Evolutionary conservation across 2,329 filamentous ascomycete genomes (phyloP), one percentile per base, ranked within the genome.

Genomic region (Microcyclosporella mali): DNA sequence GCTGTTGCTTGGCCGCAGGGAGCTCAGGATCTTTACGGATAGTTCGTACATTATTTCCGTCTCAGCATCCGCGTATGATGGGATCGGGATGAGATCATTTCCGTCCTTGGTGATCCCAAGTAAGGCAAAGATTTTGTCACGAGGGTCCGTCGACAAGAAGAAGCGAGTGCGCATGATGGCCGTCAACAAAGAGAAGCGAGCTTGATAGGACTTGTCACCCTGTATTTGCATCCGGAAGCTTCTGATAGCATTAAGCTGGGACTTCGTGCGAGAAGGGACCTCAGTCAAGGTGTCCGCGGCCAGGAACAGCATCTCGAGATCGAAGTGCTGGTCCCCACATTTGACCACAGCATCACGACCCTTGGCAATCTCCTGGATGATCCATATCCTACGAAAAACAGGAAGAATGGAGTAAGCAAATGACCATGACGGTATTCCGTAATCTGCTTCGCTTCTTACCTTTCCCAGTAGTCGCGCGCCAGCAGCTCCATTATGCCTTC

Each of bases 311-410:
- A 18, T 18, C n/a, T 39, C 8, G 16, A 39, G 18, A 7, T 39
- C 25, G 27, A 39, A 17, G 3, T 25, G 15, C 3, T 21, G 16
- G 7, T n/a, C 12, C 8, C 37, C 37, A 31, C 37, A 39, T 8
- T 19, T 19, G 6, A 30, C 18, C 3, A 8, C 4, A 12, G 21
- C 19, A 8, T 17, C 11, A 28, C 11, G 4, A n/a, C 29, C 17
- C 27, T 41, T 41, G 8, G 39, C 30, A 18, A 34, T 33, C 19
- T 41, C 31, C 27, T 41, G 39, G 15, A 41, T 35, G 33, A 41
- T 35, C 39, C 39, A 34, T 18, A 41, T 32, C 12, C 34, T 34
- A 15, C 15, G n/a, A n/a, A n/a, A n/a, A n/a, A n/a, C n/a, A n/a
- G n/a, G n/a, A n/a, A n/a, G n/a, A n/a, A n/a, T n/a, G n/a, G n/a